phyloP scores from a whole-genome alignment of 306 rosid species.

The Citrullus colocynthis region DNA sequence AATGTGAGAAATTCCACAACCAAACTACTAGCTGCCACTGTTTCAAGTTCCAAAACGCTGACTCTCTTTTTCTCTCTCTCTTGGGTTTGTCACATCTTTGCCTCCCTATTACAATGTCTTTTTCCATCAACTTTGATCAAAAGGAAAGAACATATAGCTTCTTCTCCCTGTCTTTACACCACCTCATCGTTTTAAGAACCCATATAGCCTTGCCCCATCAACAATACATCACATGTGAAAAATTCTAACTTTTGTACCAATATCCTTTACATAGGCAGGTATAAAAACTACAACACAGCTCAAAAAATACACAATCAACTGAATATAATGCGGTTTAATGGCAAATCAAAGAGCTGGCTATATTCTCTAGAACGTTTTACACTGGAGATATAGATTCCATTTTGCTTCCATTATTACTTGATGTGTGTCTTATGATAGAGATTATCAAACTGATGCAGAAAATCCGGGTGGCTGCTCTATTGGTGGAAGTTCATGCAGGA shows the following conservation, averaged over 20 bases:
- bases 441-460: background rate
- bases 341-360: background rate
- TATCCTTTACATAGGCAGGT: background rate
- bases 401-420: background rate
- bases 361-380: background rate
- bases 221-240: background rate
- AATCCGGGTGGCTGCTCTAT: constrained; percentile 2
- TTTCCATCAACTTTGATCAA: constrained; percentile 5
- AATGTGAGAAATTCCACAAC: constrained; percentile 13
- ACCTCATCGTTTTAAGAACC: background rate
- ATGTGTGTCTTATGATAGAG: background rate
- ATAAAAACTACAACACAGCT: background rate
- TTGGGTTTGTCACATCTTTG: constrained; percentile 14
- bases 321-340: background rate
- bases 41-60: constrained; percentile 64
- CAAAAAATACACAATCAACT: background rate
- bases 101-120: background rate
- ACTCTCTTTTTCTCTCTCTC: constrained; percentile 22
- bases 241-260: background rate
- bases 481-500: background rate
- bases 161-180: background rate
- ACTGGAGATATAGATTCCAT: background rate
- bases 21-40: constrained; percentile 17
- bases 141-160: background rate
- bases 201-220: background rate